Conservation (phyloP, 495 filamentous ascomycete species). For the Recurvomyces mirabilis region DNA sequence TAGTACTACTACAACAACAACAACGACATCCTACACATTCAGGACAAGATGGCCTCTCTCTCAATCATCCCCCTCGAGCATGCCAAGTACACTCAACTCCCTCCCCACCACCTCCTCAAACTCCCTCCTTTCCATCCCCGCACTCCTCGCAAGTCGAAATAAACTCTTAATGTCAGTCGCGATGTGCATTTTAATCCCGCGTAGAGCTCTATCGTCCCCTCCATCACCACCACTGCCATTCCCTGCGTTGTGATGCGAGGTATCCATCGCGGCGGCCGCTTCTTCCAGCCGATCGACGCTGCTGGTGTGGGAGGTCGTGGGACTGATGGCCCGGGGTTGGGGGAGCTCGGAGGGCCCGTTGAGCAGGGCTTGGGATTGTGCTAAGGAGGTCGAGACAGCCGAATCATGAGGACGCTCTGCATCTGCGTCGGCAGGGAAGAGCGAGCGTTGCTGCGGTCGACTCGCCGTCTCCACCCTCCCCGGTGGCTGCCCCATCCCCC, state of each 20-base stretch:
- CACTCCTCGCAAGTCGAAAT: conserved; percentile 64
- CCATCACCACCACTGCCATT: conserved; percentile 54
- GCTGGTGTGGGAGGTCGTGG: conserved; percentile 8
- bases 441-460: conserved; percentile 17
- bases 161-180: conserved; percentile 79
- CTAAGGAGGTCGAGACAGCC: background rate
- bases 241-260: conserved; percentile 49
- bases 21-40: too few relatives aligned
- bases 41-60: too few relatives aligned
- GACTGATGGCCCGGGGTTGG: conserved; percentile 11
- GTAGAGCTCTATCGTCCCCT: conserved; percentile 52
- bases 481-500: conserved; percentile 31
- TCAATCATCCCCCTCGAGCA: conserved; percentile 59
- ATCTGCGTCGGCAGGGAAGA: conserved; percentile 32
- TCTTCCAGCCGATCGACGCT: conserved; percentile 28
- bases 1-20: too few relatives aligned
- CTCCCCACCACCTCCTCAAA: conserved; percentile 71
- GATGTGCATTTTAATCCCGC: conserved; percentile 82
- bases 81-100: conserved; percentile 64
- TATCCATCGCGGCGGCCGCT: conserved; percentile 26
- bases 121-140: conserved; percentile 71
- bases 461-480: too few relatives aligned
- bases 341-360: background rate
- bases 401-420: conserved; percentile 8
- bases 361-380: background rate